These are phyloP conservation scores for Suhomyces guaymorum DNA, from an alignment of 1,139 yeast genomes.

Conservation along the genomic window DNA sequence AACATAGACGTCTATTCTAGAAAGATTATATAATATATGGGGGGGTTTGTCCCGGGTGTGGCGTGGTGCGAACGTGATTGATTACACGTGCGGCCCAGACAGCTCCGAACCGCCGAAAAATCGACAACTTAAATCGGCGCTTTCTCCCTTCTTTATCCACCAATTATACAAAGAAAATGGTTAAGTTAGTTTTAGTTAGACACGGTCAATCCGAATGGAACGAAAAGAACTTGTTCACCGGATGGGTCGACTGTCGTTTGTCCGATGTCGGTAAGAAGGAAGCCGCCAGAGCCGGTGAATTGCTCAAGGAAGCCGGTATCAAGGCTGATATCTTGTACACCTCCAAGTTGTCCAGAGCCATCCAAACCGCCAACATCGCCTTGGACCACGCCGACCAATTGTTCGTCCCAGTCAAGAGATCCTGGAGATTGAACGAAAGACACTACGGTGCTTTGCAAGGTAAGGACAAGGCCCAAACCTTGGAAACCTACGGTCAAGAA, in stretches of 20 bases:
- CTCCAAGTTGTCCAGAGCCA: conserved; percentile 91
- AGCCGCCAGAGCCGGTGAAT: conserved; percentile 92
- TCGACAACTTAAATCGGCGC: conserved; percentile 3
- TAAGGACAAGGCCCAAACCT: conserved; percentile 93
- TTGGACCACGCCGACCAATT: conserved; percentile 85
- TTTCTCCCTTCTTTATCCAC: conserved; percentile 4
- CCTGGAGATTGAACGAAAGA: conserved; percentile 98
- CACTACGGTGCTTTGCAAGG: conserved; percentile 99
- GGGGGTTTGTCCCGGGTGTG: conserved; percentile 2
- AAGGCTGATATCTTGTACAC: conserved; percentile 89
- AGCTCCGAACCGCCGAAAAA: conserved; percentile 29
- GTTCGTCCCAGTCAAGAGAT: conserved; percentile 90
- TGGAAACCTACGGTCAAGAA: conserved; percentile 85
- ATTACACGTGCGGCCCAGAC: conserved; percentile 21
- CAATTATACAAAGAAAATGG: conserved; percentile 33
- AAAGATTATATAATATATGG: no score
- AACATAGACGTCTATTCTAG: no score
- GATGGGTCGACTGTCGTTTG: conserved; percentile 96
- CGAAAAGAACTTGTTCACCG: conserved; percentile 97
- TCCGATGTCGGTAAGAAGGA: conserved; percentile 84
- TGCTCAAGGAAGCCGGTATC: conserved; percentile 83
- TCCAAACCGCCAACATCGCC: conserved; percentile 97
- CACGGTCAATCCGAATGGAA: conserved; percentile 99
- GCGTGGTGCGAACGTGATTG: conserved; percentile 9
- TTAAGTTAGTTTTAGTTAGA: conserved; percentile 80